Conservation (phyloP, 208 protist species). For the Dictyostelium gargantuum region DNA sequence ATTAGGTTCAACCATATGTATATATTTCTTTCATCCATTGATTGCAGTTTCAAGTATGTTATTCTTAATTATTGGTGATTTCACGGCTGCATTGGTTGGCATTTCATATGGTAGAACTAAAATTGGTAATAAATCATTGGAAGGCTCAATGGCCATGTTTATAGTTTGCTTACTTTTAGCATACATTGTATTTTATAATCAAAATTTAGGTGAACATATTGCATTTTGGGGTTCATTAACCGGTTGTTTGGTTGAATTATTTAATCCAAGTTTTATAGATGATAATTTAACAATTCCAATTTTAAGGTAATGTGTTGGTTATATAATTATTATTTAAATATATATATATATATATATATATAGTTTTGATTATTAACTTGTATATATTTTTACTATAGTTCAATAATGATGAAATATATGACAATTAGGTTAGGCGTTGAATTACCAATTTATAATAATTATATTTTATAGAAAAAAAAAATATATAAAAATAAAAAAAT, state of each 20-base stretch:
- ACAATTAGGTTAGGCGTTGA: not conserved
- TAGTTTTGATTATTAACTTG: not conserved
- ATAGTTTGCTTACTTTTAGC: not conserved
- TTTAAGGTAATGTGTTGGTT: not conserved
- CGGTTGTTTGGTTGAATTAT: not conserved
- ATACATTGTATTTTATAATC: slow-evolving; percentile 1
- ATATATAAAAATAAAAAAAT: too few species aligned
- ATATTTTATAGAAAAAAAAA: not conserved
- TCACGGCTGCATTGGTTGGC: slow-evolving; percentile 25
- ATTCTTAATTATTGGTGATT: slow-evolving; percentile 60
- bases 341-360: too few species aligned
- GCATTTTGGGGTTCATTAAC: slow-evolving; percentile 34
- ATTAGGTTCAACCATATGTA: not conserved
- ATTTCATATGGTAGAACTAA: slow-evolving; percentile 53
- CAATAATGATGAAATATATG: not conserved
- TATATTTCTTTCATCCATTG: slow-evolving; percentile 25
- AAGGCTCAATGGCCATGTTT: slow-evolving; percentile 38
- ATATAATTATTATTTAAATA: too few species aligned
- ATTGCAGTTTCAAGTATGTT: slow-evolving; percentile 21
- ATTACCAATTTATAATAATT: not conserved
- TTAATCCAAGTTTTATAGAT: slow-evolving; percentile 33
- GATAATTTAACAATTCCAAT: slow-evolving; percentile 56
- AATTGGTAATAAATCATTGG: slow-evolving; percentile 38
- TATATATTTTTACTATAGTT: not conserved
- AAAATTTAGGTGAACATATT: slow-evolving; percentile 26